A percentile compares a stretch with the other conserved stretches of the same genome.
phyloP scores from a whole-genome alignment of 306 rosid species.

The Corylus heterophylla region DNA sequence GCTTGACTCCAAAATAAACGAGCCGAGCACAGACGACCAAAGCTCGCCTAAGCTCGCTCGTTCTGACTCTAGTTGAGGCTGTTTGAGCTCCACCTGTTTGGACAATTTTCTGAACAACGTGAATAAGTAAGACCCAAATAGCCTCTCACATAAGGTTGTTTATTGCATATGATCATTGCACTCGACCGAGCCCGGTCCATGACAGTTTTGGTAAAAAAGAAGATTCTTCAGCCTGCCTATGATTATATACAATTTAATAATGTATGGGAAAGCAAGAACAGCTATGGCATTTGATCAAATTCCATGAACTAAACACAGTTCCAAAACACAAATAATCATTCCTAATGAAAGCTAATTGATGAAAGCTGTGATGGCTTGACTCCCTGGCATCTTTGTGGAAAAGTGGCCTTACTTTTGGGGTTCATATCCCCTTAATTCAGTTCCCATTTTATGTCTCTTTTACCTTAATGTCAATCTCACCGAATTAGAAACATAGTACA shows the following conservation, averaged over 20 bases:
- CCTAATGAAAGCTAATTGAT: background rate
- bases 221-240: background rate
- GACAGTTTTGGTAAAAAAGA: background rate
- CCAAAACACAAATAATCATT: background rate
- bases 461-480: background rate
- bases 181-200: background rate
- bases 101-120: too few species aligned
- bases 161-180: too few species aligned
- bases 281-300: conserved; percentile 4
- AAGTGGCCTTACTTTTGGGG: conserved; percentile 12
- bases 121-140: too few species aligned
- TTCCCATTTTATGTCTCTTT: background rate
- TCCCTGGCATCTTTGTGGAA: conserved; percentile 6
- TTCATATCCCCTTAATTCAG: conserved; percentile 1
- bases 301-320: conserved; percentile 11
- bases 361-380: background rate
- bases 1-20: too few species aligned
- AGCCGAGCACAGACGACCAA: too few species aligned
- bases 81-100: too few species aligned
- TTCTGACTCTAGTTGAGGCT: too few species aligned
- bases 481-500: background rate
- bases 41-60: too few species aligned
- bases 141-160: too few species aligned
- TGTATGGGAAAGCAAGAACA: background rate
- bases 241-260: conserved; percentile 5